Evolutionary conservation across 1,139 yeast genomes (phyloP).

Genomic region (Candida sp.): DNA sequence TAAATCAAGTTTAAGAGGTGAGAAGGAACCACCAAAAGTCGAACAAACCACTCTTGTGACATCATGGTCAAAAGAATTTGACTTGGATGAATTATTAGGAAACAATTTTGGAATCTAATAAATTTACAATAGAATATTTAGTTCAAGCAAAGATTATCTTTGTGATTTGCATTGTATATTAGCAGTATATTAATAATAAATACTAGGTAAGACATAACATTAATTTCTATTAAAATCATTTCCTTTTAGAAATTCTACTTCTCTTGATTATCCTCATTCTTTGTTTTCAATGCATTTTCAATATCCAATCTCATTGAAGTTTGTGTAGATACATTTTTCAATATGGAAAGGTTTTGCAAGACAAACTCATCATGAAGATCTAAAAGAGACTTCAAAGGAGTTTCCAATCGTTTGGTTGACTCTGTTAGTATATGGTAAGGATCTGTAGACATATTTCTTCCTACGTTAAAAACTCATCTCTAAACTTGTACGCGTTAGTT

Average conservation of each 20-base stretch:
- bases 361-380: slow-evolving; percentile 25
- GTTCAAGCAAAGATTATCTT: neutral
- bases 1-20: slow-evolving; percentile 43
- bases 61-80: slow-evolving; percentile 95
- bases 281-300: slow-evolving; percentile 1
- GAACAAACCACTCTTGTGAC: slow-evolving; percentile 81
- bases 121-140: neutral
- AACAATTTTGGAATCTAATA: slow-evolving; percentile 27
- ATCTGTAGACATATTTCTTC: slow-evolving; percentile 10
- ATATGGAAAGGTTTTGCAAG: slow-evolving; percentile 20
- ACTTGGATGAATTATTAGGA: slow-evolving; percentile 74
- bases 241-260: too few relatives aligned
- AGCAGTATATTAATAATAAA: neutral
- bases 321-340: slow-evolving; percentile 19
- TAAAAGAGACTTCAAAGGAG: slow-evolving; percentile 21
- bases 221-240: too few relatives aligned
- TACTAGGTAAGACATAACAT: neutral
- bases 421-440: slow-evolving; percentile 20
- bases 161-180: neutral
- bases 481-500: too few relatives aligned
- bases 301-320: slow-evolving; percentile 6
- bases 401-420: slow-evolving; percentile 16
- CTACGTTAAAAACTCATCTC: too few relatives aligned
- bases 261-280: neutral
- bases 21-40: slow-evolving; percentile 47